Base-by-base conservation (phyloP, 371 early-diverging fungal species). In the Dipsacomyces acuminosporus region DNA sequence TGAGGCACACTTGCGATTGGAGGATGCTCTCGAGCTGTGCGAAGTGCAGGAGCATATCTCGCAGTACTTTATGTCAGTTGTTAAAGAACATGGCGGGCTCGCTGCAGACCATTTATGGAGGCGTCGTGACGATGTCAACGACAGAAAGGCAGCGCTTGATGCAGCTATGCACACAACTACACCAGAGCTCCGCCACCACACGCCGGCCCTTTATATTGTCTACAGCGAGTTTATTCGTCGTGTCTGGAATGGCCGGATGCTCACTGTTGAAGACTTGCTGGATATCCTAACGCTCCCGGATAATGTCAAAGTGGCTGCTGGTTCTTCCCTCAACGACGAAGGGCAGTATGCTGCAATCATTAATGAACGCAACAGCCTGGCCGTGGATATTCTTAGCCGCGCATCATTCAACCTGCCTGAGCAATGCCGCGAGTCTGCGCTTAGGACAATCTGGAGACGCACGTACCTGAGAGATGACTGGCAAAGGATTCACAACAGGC, bases 381-480 rank as follows among this genome's bases (percentile, higher is more conserved):
- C 71, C 3, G 41, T 65, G 22, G 61, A 71, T 34, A 55, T 71
- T 2, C 52, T 71, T 14, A 50, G 71, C n/a, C 65, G 66, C 18
- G 50, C 54, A 20, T 42, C 44, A 41, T 25, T 52, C 35, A 45
- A 22, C 22, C 25, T 65, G 17, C 43, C 71, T 1, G 57, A 50
- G n/a, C 52, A 44, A 35, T 45, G 56, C 14, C 42, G 54, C n/a
- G 54, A 64, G 11, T 57, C 56, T 8, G 54, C 56, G 1, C n/a
- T 72, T 21, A 38, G 48, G 7, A 56, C 64, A 7, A 57, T 63
- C 9, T 72, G 72, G 72, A 63, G 72, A 17, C 72, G 67, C 6
- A 57, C 59, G 14, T 72, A 52, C n/a, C 20, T 63, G 11, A 52
- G 38, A 30, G 72, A 72, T 47, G 47, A 72, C 44, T 72, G 72